Evolutionary conservation across 148 eudicot species (phyloP).

Genomic region (Euryodendron excelsum): DNA sequence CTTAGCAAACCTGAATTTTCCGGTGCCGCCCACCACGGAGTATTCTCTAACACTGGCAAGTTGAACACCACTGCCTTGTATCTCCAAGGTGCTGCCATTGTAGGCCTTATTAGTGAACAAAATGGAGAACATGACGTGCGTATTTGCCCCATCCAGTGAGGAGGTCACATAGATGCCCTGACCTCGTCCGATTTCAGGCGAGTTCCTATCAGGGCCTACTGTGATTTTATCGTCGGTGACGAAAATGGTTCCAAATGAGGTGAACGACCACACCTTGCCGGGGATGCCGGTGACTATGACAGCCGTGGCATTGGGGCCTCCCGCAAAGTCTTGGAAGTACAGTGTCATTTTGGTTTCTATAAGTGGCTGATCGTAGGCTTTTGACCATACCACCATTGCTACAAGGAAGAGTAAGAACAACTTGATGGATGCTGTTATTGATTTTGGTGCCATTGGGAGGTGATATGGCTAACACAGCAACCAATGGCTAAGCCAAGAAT

Average conservation of each 20-base stretch:
- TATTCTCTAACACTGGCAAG: not conserved
- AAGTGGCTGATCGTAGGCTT: not conserved
- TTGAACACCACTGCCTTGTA: not conserved
- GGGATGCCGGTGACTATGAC: not conserved
- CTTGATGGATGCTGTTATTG: not conserved
- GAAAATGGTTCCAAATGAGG: not conserved
- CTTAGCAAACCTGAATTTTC: not conserved
- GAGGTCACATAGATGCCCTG: not conserved
- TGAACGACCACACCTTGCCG: not conserved
- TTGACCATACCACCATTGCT: not conserved
- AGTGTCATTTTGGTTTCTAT: conserved; percentile 13
- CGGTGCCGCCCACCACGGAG: not conserved
- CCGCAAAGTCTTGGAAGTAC: not conserved
- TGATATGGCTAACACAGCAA: not conserved
- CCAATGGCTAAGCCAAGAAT: too few species aligned
- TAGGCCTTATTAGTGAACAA: not conserved
- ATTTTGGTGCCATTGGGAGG: not conserved
- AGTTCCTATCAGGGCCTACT: not conserved
- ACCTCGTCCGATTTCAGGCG: not conserved
- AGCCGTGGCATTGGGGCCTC: not conserved
- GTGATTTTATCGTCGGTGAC: not conserved
- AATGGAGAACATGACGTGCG: not conserved
- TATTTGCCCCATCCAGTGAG: not conserved
- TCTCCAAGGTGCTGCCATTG: conserved; percentile 8
- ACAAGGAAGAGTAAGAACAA: not conserved